A percentile compares a stretch with the other conserved stretches of the same genome.
phyloP scores from a whole-genome alignment of 495 filamentous ascomycete species.

The Aspergillus carlsbadensis region DNA sequence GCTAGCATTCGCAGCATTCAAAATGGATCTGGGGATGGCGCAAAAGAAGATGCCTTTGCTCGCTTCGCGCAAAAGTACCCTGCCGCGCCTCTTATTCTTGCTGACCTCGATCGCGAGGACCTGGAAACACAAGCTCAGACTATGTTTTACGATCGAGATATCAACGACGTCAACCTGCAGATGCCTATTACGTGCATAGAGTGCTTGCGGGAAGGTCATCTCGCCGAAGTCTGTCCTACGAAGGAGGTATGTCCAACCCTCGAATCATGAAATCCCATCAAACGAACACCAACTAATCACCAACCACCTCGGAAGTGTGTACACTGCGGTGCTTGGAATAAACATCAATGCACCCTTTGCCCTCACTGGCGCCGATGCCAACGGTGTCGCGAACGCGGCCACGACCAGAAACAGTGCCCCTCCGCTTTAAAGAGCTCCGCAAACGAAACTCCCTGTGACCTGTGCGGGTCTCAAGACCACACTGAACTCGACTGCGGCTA shows the following conservation, averaged over 20 bases:
- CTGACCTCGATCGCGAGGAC: conserved; percentile 44
- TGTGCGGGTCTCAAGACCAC: conserved; percentile 43
- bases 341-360: conserved; percentile 39
- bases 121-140: conserved; percentile 39
- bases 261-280: neutral
- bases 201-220: conserved; percentile 46
- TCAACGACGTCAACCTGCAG: conserved; percentile 63
- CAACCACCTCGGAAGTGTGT: conserved; percentile 30
- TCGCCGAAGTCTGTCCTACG: conserved; percentile 42
- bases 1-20: neutral
- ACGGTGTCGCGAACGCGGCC: conserved; percentile 47
- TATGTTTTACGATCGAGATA: conserved; percentile 56
- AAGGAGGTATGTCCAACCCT: conserved; percentile 34
- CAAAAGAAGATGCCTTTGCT: conserved; percentile 40
- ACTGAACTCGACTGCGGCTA: conserved; percentile 44
- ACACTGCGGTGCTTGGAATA: conserved; percentile 41
- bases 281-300: conserved; percentile 10
- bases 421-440: conserved; percentile 39
- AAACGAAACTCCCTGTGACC: conserved; percentile 43
- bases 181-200: conserved; percentile 57
- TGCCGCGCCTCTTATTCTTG: conserved; percentile 34
- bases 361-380: conserved; percentile 43
- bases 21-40: conserved; percentile 9
- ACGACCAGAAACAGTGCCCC: conserved; percentile 35
- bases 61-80: conserved; percentile 38